Percentiles rank a stretch among this genome's conserved stretches.
phyloP scores from a whole-genome alignment of 805 yeast species.

The Saturnispora silvae region DNA sequence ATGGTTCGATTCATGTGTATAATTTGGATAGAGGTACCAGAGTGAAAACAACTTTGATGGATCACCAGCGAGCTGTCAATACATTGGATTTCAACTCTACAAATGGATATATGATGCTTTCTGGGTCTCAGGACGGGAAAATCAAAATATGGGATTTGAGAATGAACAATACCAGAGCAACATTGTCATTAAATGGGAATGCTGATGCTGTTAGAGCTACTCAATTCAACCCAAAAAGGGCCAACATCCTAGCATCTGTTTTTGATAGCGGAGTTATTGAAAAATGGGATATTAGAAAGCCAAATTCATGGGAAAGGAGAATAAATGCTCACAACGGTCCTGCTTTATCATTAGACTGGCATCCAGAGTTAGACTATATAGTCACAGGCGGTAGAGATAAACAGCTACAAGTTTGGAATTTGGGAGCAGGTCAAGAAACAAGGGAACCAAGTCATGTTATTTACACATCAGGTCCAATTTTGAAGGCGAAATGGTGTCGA shows the following conservation, averaged over 20 bases:
- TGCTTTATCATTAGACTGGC: slow-evolving; percentile 81
- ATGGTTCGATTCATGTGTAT: slow-evolving; percentile 34
- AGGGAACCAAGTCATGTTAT: slow-evolving; percentile 60
- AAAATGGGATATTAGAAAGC: slow-evolving; percentile 74
- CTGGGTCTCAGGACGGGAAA: slow-evolving; percentile 76
- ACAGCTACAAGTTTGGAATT: slow-evolving; percentile 67
- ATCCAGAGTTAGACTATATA: slow-evolving; percentile 69
- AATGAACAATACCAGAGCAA: slow-evolving; percentile 34
- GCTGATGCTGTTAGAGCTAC: slow-evolving; percentile 61
- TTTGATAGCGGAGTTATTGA: slow-evolving; percentile 86
- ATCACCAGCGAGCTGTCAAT: slow-evolving; percentile 38
- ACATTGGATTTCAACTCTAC: slow-evolving; percentile 31
- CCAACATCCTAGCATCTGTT: slow-evolving; percentile 57
- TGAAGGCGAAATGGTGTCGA: slow-evolving; percentile 62
- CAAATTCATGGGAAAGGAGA: slow-evolving; percentile 51
- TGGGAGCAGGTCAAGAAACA: slow-evolving; percentile 30
- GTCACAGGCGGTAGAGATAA: slow-evolving; percentile 92
- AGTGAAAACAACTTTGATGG: slow-evolving; percentile 25
- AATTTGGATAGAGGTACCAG: slow-evolving; percentile 23
- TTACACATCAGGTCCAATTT: slow-evolving; percentile 67
- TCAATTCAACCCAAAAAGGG: slow-evolving; percentile 42
- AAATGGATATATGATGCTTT: slow-evolving; percentile 32
- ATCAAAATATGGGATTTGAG: slow-evolving; percentile 70
- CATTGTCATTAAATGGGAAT: slow-evolving; percentile 43
- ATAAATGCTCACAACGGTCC: slow-evolving; percentile 89